Percentiles rank a stretch among this genome's conserved stretches.
These are phyloP conservation scores for Zygotorulaspora florentina DNA, from an alignment of 805 yeast genomes.

Conservation along the genomic window DNA sequence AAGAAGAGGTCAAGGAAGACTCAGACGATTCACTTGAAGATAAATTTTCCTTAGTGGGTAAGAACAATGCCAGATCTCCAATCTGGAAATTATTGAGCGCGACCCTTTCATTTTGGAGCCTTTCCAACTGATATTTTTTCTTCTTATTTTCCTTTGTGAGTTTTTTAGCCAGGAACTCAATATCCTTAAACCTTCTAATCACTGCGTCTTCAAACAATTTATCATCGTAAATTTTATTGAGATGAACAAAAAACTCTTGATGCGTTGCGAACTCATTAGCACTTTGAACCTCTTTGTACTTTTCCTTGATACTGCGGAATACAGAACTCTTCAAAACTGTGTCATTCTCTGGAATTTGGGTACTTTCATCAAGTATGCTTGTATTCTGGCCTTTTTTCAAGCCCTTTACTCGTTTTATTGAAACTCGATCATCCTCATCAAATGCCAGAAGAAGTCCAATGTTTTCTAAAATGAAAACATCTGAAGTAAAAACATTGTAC, in stretches of 20 bases:
- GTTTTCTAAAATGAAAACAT: constrained; percentile 60
- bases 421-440: constrained; percentile 37
- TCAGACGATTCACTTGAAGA: constrained; percentile 16
- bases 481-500: constrained; percentile 41
- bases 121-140: constrained; percentile 28
- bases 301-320: constrained; percentile 25
- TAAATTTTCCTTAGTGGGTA: constrained; percentile 59
- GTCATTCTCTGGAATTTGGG: constrained; percentile 36
- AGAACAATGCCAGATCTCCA: constrained; percentile 77
- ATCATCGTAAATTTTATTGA: constrained; percentile 28
- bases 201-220: constrained; percentile 42
- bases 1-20: constrained; percentile 33
- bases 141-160: constrained; percentile 57
- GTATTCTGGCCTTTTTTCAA: constrained; percentile 46
- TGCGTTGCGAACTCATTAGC: constrained; percentile 14
- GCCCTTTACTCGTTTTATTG: constrained; percentile 77
- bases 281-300: constrained; percentile 13
- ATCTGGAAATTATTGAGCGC: constrained; percentile 61
- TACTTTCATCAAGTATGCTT: constrained; percentile 32
- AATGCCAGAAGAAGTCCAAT: constrained; percentile 60
- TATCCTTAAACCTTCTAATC: constrained; percentile 77
- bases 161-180: constrained; percentile 83
- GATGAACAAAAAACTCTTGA: constrained; percentile 10
- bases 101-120: constrained; percentile 43
- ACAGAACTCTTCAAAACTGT: constrained; percentile 49